phyloP scores from a whole-genome alignment of 257 asterid species.

The Knoxia roxburghii region DNA sequence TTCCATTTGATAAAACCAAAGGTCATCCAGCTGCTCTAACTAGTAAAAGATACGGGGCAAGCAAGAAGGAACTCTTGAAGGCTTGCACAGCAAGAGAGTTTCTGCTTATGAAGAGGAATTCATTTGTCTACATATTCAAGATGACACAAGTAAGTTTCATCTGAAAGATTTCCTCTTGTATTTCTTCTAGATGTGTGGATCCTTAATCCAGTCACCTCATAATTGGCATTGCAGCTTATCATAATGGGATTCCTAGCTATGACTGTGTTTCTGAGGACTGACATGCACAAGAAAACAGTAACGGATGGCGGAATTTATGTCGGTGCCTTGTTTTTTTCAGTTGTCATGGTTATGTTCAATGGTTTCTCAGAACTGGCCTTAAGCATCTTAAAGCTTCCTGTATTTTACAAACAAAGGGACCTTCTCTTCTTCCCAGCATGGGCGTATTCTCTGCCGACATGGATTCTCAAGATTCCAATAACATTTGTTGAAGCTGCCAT shows the following conservation, averaged over 20 bases:
- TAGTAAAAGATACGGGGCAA: slow-evolving; percentile 19
- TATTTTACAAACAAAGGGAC: slow-evolving; percentile 88
- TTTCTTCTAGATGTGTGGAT: neutral
- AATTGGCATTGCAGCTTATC: slow-evolving; percentile 50
- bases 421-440: slow-evolving; percentile 81
- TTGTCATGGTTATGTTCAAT: slow-evolving; percentile 75
- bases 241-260: slow-evolving; percentile 53
- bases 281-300: slow-evolving; percentile 56
- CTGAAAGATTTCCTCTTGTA: neutral
- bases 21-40: slow-evolving; percentile 20
- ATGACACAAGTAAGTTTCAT: slow-evolving; percentile 16
- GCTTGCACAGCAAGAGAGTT: slow-evolving; percentile 23
- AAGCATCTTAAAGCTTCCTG: slow-evolving; percentile 77
- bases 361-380: slow-evolving; percentile 85
- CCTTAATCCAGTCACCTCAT: neutral
- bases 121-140: slow-evolving; percentile 23
- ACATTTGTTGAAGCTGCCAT: slow-evolving; percentile 65
- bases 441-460: slow-evolving; percentile 79
- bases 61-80: slow-evolving; percentile 24
- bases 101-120: slow-evolving; percentile 24
- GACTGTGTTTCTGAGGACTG: slow-evolving; percentile 85
- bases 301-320: slow-evolving; percentile 75
- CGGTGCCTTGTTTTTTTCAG: slow-evolving; percentile 75
- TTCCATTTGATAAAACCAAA: slow-evolving; percentile 20
- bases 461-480: slow-evolving; percentile 74